Conservation (phyloP, 345 rosid species). For the Populus nigra region DNA sequence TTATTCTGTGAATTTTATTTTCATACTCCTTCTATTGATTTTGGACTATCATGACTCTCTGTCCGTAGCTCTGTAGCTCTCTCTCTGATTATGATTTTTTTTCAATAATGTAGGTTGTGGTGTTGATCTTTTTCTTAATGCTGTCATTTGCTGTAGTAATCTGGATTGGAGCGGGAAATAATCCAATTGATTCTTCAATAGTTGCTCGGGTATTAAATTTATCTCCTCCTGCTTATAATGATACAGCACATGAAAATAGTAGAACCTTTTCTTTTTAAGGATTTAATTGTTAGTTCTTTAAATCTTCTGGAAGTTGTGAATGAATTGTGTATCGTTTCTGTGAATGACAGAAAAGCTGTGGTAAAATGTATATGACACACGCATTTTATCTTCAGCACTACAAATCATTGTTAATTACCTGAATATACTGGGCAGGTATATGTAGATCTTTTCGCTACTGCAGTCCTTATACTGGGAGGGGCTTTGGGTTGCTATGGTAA, state of each 20-base stretch:
- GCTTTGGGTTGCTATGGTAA: constrained; percentile 63
- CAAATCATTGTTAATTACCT: not conserved
- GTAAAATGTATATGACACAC: not conserved
- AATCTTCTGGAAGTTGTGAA: not conserved
- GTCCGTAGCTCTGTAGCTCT: not conserved
- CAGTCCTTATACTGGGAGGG: constrained; percentile 47
- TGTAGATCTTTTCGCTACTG: constrained; percentile 41
- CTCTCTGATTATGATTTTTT: not conserved
- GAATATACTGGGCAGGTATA: constrained; percentile 44
- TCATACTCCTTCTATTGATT: not conserved
- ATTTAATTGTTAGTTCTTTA: not conserved
- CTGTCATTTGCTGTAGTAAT: constrained; percentile 49
- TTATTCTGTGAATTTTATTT: constrained; percentile 7
- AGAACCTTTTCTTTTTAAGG: not conserved
- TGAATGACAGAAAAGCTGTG: not conserved
- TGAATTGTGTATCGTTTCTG: not conserved
- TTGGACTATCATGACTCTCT: not conserved
- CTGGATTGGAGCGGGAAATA: constrained; percentile 52
- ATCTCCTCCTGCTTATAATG: not conserved
- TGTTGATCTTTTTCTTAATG: constrained; percentile 42
- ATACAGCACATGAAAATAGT: not conserved
- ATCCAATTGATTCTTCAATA: constrained; percentile 36
- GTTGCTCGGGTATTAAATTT: constrained; percentile 47
- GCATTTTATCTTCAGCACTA: not conserved
- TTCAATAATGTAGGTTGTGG: constrained; percentile 31